Base-by-base conservation (phyloP, 495 filamentous ascomycete genomes). In the Staphylotrichum tortipilum region DNA sequence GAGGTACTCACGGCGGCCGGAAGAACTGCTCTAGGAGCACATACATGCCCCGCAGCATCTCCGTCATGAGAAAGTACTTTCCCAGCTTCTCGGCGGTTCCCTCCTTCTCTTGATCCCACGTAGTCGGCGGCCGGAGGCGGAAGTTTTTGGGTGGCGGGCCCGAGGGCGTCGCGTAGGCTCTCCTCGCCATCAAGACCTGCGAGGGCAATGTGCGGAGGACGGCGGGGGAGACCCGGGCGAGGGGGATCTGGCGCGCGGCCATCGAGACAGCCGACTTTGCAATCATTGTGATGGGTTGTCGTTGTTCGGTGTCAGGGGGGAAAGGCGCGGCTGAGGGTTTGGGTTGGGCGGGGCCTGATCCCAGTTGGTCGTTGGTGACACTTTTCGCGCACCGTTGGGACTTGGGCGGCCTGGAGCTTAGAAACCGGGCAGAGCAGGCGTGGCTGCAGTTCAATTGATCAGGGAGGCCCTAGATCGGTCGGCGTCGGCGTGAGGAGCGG, bases 1-100 rank as follows among this genome's bases (percentile, higher is more conserved):
- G 17, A 34, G 46, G 22, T 41, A 89, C 88, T 81, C 71, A 95
- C 86, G 92, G 92, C 66, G 92, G 86, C 65, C 92, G 73, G 76
- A 98, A 98, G 79, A 84, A 98, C 73, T 98, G 91, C 79, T 98
- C 92, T 68, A 98, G 63, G 66, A 92, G 83, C 44, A 97, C 86
- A 63, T 95, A 97, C 94, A 98, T 96, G 66, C 92, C 92, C 59
- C 92, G 81, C 64, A 87, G 70, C 82, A 98, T 92, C 77, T 98
- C 92, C 6, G 85, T 84, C 76, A 97, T 65, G 53, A 97, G 78
- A 69, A 97, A 95, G 74, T 89, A 95, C 62, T 86, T 85, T 43
- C 83, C 86, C n/a, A 86, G 82, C 69, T 84, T 85, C 66, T 94
- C 85, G 36, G 92, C 65, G 5, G 82, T 77, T 36, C 77, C 78